Evolutionary conservation across 306 rosid species (phyloP), one percentile per base, ranked within the genome.

Genomic region (Ormosia emarginata): DNA sequence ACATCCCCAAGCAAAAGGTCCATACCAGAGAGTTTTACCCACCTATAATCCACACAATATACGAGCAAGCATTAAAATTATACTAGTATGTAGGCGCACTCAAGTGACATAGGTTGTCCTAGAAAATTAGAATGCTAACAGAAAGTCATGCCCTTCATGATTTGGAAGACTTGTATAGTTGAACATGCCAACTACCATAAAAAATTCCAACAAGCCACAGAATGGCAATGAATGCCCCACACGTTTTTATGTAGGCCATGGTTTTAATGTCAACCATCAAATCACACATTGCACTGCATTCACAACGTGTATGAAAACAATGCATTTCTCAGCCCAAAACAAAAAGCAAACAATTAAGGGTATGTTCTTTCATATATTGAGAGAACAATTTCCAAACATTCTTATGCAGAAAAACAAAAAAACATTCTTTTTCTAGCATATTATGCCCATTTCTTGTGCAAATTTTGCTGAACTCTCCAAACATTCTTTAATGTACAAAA

Each of bases 401-500:
- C n/a, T n/a, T n/a, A n/a, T n/a, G n/a, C n/a, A n/a, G n/a, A n/a
- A n/a, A n/a, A n/a, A n/a, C n/a, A n/a, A n/a, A n/a, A n/a, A n/a
- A n/a, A n/a, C n/a, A n/a, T n/a, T n/a, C n/a, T n/a, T n/a, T n/a
- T n/a, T n/a, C n/a, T 77, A 75, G 87, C 88, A 84, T 74, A 84
- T 53, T 74, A 80, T 74, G 71, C 82, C 67, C 80, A 56, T 40
- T 72, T 67, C 74, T 77, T 77, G 81, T 82, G 86, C 83, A 79
- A 62, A 81, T 72, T 63, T 79, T 47, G 87, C 86, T 72, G 64
- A 78, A 44, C 89, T 84, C 84, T 74, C 77, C 77, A 58, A 79
- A 64, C 58, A 77, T 81, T 75, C 85, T 63, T 68, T 63, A 84
- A 85, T 82, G 87, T 88, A 79, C 81, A 79, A 68, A 83, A 63